Base-by-base conservation (phyloP, 768 basidiomycete genomes). In the Trametopsis cervina region DNA sequence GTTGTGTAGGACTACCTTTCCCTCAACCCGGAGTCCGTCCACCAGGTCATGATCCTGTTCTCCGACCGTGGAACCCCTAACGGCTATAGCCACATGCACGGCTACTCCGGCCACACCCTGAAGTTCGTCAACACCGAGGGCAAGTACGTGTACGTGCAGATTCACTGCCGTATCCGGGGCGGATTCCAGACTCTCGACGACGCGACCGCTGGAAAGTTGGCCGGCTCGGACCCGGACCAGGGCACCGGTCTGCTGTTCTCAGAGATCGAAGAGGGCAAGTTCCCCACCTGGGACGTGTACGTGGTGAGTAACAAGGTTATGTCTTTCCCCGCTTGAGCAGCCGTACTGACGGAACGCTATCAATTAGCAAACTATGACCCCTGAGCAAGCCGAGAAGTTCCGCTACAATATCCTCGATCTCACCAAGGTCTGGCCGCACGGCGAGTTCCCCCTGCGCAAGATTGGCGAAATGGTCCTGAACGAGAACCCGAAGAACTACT, bases 61-160 rank as follows among this genome's bases (percentile, higher is more conserved):
- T 88, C 88, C n/a, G 94, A 97, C 68, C 89, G 94, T 59, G 85
- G 90, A 40, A 96, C 91, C 47, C 94, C 95, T 52, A 84, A 83
- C 66, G 92, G 80, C n/a, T 93, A 71, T 70, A 82, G 88, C 67
- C 72, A 83, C 52, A 73, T 81, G 81, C 89, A 97, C 68, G 94
- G 92, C 2, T 96, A 93, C 74, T 89, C 88, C 42, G 89, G 94
- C 13, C 91, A 96, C 75, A 85, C 93, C 25, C 89, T 75, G 75
- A 89, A 93, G 65, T 81, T 92, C 66, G 74, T 87, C 67, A 91
- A 92, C 69, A 78, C 72, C 1, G 82, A 93, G 44, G 91, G 90
- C 40, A 78, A 83, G 39, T 89, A 84, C 62, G 80, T 83, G 27
- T 98, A 96, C 65, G 80, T 83, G 50, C 91, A 96, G 66, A 77